A percentile compares a stretch with the other conserved stretches of the same genome.
Evolutionary conservation across 805 yeast species (phyloP).

Genomic region (Pichia phayaonensis): DNA sequence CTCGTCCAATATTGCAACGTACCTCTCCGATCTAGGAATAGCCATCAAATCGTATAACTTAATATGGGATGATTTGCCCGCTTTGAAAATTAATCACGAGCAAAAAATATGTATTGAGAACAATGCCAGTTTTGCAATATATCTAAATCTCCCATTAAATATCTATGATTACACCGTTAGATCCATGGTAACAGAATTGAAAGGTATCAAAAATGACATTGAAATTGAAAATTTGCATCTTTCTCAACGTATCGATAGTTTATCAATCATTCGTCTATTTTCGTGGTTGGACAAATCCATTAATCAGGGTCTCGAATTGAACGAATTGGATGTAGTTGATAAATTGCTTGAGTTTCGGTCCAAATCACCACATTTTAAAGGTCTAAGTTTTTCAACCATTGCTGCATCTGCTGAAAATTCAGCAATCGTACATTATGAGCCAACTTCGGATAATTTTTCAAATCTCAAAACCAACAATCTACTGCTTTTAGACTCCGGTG

Average conservation of each 20-base stretch:
- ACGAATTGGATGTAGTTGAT: constrained; percentile 49
- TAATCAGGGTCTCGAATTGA: constrained; percentile 33
- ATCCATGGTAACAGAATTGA: constrained; percentile 46
- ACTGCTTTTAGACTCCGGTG: constrained; percentile 82
- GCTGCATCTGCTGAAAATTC: constrained; percentile 72
- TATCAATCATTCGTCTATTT: constrained; percentile 63
- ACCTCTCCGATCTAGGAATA: constrained; percentile 19
- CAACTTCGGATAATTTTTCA: constrained; percentile 49
- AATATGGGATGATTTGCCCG: constrained; percentile 50
- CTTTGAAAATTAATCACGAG: constrained; percentile 7
- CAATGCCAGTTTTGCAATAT: constrained; percentile 25
- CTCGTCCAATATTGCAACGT: constrained; percentile 19
- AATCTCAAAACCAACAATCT: constrained; percentile 59
- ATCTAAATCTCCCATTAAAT: constrained; percentile 19
- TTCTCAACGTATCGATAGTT: constrained; percentile 82
- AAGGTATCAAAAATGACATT: constrained; percentile 64
- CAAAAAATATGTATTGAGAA: constrained; percentile 17
- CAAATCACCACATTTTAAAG: constrained; percentile 43
- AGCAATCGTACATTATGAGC: constrained; percentile 70
- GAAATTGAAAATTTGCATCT: constrained; percentile 65
- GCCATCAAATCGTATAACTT: constrained; percentile 43
- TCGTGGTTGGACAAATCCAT: constrained; percentile 70
- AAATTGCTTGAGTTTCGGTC: constrained; percentile 42
- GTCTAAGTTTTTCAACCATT: constrained; percentile 69
- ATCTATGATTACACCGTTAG: constrained; percentile 15